Evolutionary conservation across 176 grass and related monocot species (phyloP), one percentile per base, ranked within the genome.

Genomic region (Oryza glumipatula): DNA sequence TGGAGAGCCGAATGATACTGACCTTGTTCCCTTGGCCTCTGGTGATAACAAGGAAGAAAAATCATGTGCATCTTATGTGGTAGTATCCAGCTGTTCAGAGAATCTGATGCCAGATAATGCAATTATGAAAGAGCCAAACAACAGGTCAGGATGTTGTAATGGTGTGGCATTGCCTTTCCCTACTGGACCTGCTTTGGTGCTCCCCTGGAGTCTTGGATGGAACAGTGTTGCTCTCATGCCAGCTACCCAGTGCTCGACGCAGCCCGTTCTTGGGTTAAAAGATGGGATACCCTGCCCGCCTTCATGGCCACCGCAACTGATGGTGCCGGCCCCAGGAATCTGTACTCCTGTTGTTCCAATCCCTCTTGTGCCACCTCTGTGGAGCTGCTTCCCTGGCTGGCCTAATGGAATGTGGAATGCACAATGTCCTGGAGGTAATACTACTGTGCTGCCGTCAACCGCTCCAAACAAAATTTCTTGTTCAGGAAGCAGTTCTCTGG

Each of bases 311-410:
- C 43, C 63, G 67, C 65, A 45, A 49, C 11, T 24, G 0, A 69
- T 74, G 65, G 85, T 88, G 80, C 7, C 79, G 43, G 48, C 32
- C 43, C 79, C 79, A 21, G 75, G 75, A 43, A 83, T 90, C 77
- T 86, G 41, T 86, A 43, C 87, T 19, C 68, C 82, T 65, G 58
- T 73, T 26, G 75, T 86, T 80, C 86, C 96, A 24, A 88, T 92
- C 14, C 83, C 89, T 87, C 83, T 85, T 5, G 45, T 93, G 72
- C 85, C 91, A 19, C 80, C 85, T 65, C 78, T 85, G 28, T 90
- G 81, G 85, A 83, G 82, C 14, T 78, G 48, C 71, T 54, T 88
- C 68, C 77, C 87, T 79, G 77, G 84, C 64, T 97, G 92, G 92
- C 67, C 88, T 70, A 91, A 79, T 84, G 86, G 76, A 89, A 28